A percentile compares a stretch with the other conserved stretches of the same genome.
Evolutionary conservation across 2,329 filamentous ascomycete genomes (phyloP).

Genomic region (Sporothrix protearum): DNA sequence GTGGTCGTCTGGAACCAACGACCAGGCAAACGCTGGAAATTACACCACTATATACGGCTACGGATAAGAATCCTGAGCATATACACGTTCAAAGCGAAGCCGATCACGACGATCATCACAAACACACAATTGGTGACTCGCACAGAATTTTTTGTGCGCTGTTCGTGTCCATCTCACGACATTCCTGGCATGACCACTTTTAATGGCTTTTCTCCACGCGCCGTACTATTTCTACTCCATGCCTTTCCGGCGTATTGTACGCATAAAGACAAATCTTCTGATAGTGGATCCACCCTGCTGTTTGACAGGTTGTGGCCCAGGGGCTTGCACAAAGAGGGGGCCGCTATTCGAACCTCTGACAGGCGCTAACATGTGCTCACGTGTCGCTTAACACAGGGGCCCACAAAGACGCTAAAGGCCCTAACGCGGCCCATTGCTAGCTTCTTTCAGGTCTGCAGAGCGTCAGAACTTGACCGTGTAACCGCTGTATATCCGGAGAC

Average conservation of each 20-base stretch:
- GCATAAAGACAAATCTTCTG: too few species aligned
- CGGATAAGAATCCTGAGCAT: neutral
- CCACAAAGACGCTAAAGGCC: neutral
- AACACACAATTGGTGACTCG: neutral
- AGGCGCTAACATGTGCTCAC: slow-evolving; percentile 10
- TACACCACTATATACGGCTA: neutral
- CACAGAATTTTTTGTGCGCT: neutral
- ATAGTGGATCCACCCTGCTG: too few species aligned
- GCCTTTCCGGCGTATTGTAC: neutral
- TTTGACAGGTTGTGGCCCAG: neutral
- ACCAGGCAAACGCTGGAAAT: neutral
- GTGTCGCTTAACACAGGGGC: neutral
- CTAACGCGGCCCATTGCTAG: neutral
- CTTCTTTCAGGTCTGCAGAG: neutral
- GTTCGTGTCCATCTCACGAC: neutral
- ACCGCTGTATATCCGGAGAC: slow-evolving; percentile 3
- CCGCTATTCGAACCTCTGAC: neutral
- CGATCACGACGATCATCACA: neutral
- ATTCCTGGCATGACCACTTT: neutral
- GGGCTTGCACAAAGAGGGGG: too few species aligned
- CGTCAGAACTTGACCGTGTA: neutral
- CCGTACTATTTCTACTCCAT: neutral
- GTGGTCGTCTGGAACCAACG: too few species aligned
- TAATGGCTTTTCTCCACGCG: neutral
- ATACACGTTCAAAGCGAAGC: neutral